Evolutionary conservation across 2,329 filamentous ascomycete species (phyloP), one percentile per base, ranked within the genome.

Genomic region (Tolypocladium inflatum): DNA sequence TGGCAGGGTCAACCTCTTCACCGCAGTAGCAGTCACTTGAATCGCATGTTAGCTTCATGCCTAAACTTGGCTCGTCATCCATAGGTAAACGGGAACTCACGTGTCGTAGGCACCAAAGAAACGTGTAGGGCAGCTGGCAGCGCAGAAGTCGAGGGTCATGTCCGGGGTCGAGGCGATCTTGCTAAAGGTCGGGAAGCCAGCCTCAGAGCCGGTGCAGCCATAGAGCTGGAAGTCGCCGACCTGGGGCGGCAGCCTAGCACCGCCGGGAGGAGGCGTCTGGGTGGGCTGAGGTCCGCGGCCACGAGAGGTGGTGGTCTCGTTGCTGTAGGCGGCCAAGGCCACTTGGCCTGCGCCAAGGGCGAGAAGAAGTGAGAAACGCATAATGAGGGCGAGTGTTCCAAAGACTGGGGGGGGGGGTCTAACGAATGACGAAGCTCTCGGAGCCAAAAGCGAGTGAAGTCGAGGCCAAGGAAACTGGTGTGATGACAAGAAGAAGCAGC

Each of bases 1-100:
- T 52, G 21, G 21, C 21, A 15, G 56, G 37, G n/a, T 64, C 59
- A 21, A 70, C 48, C 0, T 8, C 15, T 0, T 43, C 55, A 9
- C 67, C 68, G 53, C 71, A 73, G 64, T 68, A 69, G 61, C 71
- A 73, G 56, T 66, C 62, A 54, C 67, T 70, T 10, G 17, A 11
- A 4, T 26, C 4, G n/a, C 15, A 26, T 13, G 58, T 63, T 26
- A 63, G 59, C 48, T 26, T 21, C 13, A 41, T 23, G 37, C 3
- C 2, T 8, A 13, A n/a, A 7, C 5, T 5, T 4, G 50, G 17
- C 15, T n/a, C n/a, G n/a, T 2, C 15, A 11, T 10, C 45, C 11
- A 33, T 5, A 30, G 7, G 45, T 8, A 26, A 9, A 35, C n/a
- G 37, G 11, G 41, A 4, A 62, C 66, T 66, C 45, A 65, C 68